Evolutionary conservation across 2,329 filamentous ascomycete genomes (phyloP), one percentile per base, ranked within the genome.

Genomic region (Calonectria pauciramosa): DNA sequence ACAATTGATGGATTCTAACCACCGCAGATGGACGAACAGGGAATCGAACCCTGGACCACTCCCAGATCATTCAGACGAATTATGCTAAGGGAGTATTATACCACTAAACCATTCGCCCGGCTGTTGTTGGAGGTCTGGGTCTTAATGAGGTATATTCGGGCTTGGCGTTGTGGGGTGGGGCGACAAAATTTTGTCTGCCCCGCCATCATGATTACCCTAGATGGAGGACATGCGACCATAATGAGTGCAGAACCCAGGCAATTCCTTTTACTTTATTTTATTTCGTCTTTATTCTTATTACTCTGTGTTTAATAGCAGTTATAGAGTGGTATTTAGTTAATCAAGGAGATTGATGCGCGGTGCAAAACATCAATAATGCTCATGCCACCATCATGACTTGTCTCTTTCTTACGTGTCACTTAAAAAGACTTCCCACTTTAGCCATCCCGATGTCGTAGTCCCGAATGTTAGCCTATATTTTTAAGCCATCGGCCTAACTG

Each of bases 351-450:
- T 9, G 20, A 9, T n/a, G 4, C 3, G n/a, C 44, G 23, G 34
- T 9, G 44, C n/a, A 47, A 23, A 23, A 11, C 44, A 10, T 47
- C 3, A 13, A 23, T 47, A 9, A 47, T 23, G 44, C 20, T 82
- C 92, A 90, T 51, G 86, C 89, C 44, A 86, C 89, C 16, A 87
- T 88, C 1, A 84, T 85, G 5, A 90, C 91, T 47, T 8, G 20
- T 47, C 44, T 23, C 4, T n/a, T 47, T 10, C 20, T 20, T 47
- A 1, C 18, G 2, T 18, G 38, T 20, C 16, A 41, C 7, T 7
- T 20, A 41, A 11, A 38, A 38, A 38, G 5, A 38, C 13, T 38
- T 4, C 5, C 5, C 13, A 20, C 14, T 41, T 7, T 18, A 6
- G 14, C 8, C 38, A 64, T 60, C 49, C 72, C n/a, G 59, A 26